Evolutionary conservation across 768 basidiomycete species (phyloP).

Genomic region (Phanerochaete carnosa): DNA sequence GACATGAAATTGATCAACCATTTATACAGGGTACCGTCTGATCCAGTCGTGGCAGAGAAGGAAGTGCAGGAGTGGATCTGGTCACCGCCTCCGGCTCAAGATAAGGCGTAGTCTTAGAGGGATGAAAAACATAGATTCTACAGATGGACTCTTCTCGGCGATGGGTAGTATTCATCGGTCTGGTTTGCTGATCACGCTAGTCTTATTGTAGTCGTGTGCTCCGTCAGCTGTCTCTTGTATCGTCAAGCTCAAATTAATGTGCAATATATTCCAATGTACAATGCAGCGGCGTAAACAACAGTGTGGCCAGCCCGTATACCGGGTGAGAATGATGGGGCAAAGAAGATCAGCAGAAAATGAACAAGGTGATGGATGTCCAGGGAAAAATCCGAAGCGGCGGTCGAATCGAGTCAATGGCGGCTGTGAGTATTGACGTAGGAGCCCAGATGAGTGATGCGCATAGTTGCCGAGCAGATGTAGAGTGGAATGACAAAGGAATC

Average conservation of each 20-base stretch:
- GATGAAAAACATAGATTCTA: neutral
- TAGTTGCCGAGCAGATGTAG: neutral
- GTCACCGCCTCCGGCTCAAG: conserved; percentile 18
- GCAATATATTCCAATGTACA: conserved; percentile 20
- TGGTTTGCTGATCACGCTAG: neutral
- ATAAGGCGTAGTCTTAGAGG: neutral
- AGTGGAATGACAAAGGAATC: neutral
- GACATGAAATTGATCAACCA: neutral
- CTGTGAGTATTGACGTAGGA: neutral
- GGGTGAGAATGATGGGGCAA: neutral
- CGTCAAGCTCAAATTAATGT: conserved; percentile 18
- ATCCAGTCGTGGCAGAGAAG: conserved; percentile 62
- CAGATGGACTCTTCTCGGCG: neutral
- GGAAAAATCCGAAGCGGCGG: conserved; percentile 7
- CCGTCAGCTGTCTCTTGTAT: neutral
- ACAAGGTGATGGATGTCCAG: neutral
- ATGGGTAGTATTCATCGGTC: neutral
- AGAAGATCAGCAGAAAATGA: neutral
- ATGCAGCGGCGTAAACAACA: conserved; percentile 6
- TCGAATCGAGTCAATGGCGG: conserved; percentile 1
- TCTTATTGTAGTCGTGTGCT: conserved; percentile 3
- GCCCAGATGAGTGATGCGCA: conserved; percentile 6
- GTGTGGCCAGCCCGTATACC: neutral
- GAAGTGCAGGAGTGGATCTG: conserved; percentile 83
- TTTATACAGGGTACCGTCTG: conserved; percentile 58